Base-by-base conservation (phyloP, 768 basidiomycete species). In the Mycena floridula region DNA sequence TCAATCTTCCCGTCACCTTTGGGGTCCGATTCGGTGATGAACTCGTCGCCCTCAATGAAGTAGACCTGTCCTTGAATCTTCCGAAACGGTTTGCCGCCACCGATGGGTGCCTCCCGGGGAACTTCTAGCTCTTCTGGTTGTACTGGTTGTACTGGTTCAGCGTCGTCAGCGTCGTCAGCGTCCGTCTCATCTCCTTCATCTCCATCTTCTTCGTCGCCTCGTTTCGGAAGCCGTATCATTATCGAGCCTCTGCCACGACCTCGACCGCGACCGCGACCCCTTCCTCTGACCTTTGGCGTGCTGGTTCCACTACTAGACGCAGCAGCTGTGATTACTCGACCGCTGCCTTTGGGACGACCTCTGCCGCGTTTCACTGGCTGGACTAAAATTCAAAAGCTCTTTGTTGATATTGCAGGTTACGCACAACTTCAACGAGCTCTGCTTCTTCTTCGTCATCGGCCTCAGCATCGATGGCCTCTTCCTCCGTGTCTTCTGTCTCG, bases 1-100 rank as follows among this genome's bases (percentile, higher is more conserved):
- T 97, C 94, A 20, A 99, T 87, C 69, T 99, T 99, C 48, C 82
- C 76, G 62, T 97, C 85, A 5, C 95, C 96, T 52, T 83, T 89
- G 42, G 79, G 73, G 56, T 97, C 87, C 38, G 90, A 77, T 2
- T 82, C 81, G 5, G 91, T 85, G 39, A 86, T 66, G 50, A 92
- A 82, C 65, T 97, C 95, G 59, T 98, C 95, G 37, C 86, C 85
- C 26, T 90, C 87, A 41, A 96, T 84, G 37, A 83, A 68, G 59
- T 85, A 86, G 5, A 79, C 73, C 51, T 79, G 72, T 8, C 85
- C 90, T 27, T 83, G 80, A 52, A 96, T 77, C 56, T 72, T 77
- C 26, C 81, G 68, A 67, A 84, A 88, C 1, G 84, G 81, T 51
- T 85, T 86, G 0, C 82, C 84, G 2, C 76, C 70, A 21, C 69